Evolutionary conservation across 2,329 filamentous ascomycete species (phyloP).

Genomic region (Xylaria multiplex): DNA sequence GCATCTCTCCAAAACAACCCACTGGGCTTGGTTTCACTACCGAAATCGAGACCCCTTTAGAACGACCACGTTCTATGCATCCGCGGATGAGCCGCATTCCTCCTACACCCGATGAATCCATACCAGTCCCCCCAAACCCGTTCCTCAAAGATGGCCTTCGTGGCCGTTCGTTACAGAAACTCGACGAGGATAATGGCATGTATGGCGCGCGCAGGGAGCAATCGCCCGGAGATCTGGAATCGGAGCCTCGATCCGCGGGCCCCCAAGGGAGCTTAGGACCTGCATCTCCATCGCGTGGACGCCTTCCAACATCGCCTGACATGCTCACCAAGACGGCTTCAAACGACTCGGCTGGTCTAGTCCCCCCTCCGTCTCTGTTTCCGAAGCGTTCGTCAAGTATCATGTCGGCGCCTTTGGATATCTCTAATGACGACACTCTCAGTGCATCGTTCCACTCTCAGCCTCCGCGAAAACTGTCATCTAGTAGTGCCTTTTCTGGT

Average conservation of each 20-base stretch:
- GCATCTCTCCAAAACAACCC: constrained; percentile 49
- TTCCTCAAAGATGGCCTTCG: constrained; percentile 54
- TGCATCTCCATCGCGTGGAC: constrained; percentile 50
- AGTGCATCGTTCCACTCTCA: constrained; percentile 68
- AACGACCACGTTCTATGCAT: constrained; percentile 78
- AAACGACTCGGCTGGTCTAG: constrained; percentile 62
- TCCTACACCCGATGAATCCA: constrained; percentile 58
- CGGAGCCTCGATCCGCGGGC: constrained; percentile 42
- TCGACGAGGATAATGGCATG: constrained; percentile 53
- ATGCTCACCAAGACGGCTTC: constrained; percentile 56
- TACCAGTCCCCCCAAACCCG: constrained; percentile 58
- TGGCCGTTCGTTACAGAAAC: constrained; percentile 53
- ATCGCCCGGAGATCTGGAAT: constrained; percentile 64
- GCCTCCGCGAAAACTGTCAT: constrained; percentile 80
- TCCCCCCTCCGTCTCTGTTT: constrained; percentile 62
- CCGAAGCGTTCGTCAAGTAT: constrained; percentile 67
- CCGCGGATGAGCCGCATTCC: constrained; percentile 75
- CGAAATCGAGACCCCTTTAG: constrained; percentile 64
- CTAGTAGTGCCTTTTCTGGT: constrained; percentile 64
- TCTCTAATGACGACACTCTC: constrained; percentile 76
- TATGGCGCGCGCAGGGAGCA: constrained; percentile 68
- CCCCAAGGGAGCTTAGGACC: constrained; percentile 51
- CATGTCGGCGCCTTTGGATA: constrained; percentile 70
- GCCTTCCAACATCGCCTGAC: constrained; percentile 56
- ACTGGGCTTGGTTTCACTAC: constrained; percentile 61